Conservation (phyloP, 2,329 filamentous ascomycete species). For the Penicillium thymicola region DNA sequence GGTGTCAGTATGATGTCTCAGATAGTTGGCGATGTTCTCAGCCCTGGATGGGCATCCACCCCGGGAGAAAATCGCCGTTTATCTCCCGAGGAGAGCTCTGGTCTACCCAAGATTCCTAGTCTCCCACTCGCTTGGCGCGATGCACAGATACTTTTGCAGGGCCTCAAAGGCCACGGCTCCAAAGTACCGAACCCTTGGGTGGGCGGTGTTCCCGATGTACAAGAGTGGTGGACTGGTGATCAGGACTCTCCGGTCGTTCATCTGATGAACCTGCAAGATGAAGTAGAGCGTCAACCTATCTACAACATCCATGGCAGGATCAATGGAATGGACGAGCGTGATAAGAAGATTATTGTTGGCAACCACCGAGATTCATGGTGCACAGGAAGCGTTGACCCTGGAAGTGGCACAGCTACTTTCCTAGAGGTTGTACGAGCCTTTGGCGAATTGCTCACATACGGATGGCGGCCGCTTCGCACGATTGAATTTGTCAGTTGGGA, state of each 20-base stretch:
- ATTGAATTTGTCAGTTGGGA: constrained; percentile 99
- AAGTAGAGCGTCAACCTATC: constrained; percentile 75
- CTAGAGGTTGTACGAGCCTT: constrained; percentile 85
- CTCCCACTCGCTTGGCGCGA: constrained; percentile 87
- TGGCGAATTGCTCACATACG: constrained; percentile 69
- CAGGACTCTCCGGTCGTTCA: constrained; percentile 71
- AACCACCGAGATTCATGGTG: constrained; percentile 94
- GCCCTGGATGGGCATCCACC: constrained; percentile 70
- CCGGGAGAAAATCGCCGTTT: constrained; percentile 57
- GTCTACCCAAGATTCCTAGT: constrained; percentile 79
- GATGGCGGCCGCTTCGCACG: constrained; percentile 89
- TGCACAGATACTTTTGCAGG: constrained; percentile 73
- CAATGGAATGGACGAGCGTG: constrained; percentile 73
- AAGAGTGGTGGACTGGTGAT: constrained; percentile 82
- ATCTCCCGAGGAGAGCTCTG: constrained; percentile 65
- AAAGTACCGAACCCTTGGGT: constrained; percentile 68
- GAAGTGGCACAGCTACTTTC: constrained; percentile 85
- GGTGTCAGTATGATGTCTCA: constrained; percentile 76
- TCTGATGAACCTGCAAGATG: constrained; percentile 82
- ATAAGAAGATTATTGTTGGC: constrained; percentile 83
- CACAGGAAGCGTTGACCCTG: constrained; percentile 80
- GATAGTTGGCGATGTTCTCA: constrained; percentile 87
- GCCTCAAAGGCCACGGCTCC: constrained; percentile 71
- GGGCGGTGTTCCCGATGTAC: constrained; percentile 71
- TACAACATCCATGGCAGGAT: constrained; percentile 90